Evolutionary conservation across 192 early-diverging fungal species (phyloP), one percentile per base, ranked within the genome.

Genomic region (Mortierella hygrophila): DNA sequence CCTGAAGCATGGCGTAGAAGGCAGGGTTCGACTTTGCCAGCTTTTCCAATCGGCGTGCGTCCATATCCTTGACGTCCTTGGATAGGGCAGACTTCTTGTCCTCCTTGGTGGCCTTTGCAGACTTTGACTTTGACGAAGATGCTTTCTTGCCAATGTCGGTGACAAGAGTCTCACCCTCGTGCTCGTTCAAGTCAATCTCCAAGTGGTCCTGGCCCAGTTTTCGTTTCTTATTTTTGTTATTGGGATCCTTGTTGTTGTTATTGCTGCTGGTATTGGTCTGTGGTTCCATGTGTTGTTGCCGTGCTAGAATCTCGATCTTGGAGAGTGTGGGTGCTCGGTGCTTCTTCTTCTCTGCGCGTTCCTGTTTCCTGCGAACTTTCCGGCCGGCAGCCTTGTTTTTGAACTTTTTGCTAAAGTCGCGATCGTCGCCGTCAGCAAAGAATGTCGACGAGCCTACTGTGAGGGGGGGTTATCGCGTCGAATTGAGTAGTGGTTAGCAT

Each of bases 341-440:
- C 52, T 76, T 88, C 49, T 88, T 90, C 74, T 92, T 92, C n/a
- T 89, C 91, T 42, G 68, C 18, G 35, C 89, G 79, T 77, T 90
- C 86, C 76, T 92, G 88, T 73, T 92, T 92, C 52, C 91, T 80
- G 29, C 88, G 72, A 5, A 83, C 90, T 71, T 92, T 92, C 35
- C 91, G 76, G 11, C 82, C 82, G 0, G 85, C 83, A 6, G 83
- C 88, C 68, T 88, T 88, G 68, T 90, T 91, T 41, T 88, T 88
- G 78, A 88, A 92, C 29, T 89, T 85, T 70, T 82, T 87, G 65
- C 76, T 85, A 70, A 92, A 92, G 63, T 88, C 85, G 40, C 91
- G 89, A 74, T 90, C 81, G 65, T 92, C 91, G 5, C 75, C 83
- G 13, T 89, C 90, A 41, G 78, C 72, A 83, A 82, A 75, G 72